Conservation (phyloP, 805 yeast genomes). For the Barnettozyma wickerhamii region DNA sequence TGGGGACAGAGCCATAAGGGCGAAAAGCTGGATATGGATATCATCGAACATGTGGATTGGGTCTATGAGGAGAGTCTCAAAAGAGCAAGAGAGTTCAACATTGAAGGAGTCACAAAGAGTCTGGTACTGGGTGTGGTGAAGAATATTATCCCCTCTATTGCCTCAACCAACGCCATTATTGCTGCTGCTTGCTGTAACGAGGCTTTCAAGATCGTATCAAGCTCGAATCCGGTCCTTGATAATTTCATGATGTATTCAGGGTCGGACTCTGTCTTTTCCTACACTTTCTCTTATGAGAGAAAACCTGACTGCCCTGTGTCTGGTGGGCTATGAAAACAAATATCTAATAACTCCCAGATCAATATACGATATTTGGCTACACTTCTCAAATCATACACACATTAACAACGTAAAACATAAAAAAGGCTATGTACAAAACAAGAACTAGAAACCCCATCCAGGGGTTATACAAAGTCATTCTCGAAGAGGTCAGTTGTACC, state of each 20-base stretch:
- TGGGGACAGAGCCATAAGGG: slow-evolving; percentile 57
- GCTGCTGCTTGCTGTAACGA: slow-evolving; percentile 90
- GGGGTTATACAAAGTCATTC: not conserved
- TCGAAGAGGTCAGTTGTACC: slow-evolving; percentile 5
- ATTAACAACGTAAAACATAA: not conserved
- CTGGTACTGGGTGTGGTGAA: slow-evolving; percentile 85
- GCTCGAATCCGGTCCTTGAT: slow-evolving; percentile 58
- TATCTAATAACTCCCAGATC: no score
- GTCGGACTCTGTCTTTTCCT: slow-evolving; percentile 69
- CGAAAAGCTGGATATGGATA: slow-evolving; percentile 60
- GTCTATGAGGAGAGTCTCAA: slow-evolving; percentile 48
- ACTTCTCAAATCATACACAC: not conserved
- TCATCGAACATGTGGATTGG: slow-evolving; percentile 60
- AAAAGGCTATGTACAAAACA: slow-evolving; percentile 1
- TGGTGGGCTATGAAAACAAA: slow-evolving; percentile 36
- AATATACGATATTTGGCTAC: not conserved
- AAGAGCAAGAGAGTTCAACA: slow-evolving; percentile 63
- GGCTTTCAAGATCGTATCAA: slow-evolving; percentile 72
- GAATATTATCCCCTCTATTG: slow-evolving; percentile 89
- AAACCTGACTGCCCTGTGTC: slow-evolving; percentile 73
- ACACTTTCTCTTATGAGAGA: slow-evolving; percentile 60
- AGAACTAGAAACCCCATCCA: not conserved
- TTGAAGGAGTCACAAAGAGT: slow-evolving; percentile 63
- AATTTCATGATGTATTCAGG: slow-evolving; percentile 91
- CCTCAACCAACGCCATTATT: slow-evolving; percentile 87